These are phyloP conservation scores for Posidonia australis DNA, from an alignment of 106 monocot genomes.

Conservation along the genomic window DNA sequence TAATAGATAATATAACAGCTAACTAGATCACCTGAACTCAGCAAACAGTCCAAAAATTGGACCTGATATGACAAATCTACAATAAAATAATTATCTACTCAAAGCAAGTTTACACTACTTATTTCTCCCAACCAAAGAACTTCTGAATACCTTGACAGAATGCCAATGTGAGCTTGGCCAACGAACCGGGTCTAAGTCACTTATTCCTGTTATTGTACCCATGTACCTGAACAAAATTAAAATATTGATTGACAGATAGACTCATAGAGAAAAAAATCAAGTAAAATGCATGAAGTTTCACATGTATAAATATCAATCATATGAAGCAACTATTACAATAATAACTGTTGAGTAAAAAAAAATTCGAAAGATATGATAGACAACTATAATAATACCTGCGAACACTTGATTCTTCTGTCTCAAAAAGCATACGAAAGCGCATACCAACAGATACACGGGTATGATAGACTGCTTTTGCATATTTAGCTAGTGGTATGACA, in stretches of 20 bases:
- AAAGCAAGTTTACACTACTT: no score
- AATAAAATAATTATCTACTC: no score
- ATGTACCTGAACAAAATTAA: conserved; percentile 8
- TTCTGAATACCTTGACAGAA: conserved; percentile 18
- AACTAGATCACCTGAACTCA: background rate
- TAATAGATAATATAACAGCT: background rate
- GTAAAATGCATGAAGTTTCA: background rate
- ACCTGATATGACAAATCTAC: no score
- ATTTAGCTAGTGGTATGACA: conserved; percentile 82
- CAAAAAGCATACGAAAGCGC: conserved; percentile 93
- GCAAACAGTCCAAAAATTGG: no score
- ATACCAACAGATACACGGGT: conserved; percentile 81
- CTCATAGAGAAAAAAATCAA: background rate
- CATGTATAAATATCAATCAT: no score
- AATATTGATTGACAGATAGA: background rate
- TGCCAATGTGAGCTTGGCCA: conserved; percentile 35
- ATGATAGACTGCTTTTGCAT: conserved; percentile 69
- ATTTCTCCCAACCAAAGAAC: no score
- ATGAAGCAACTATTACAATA: background rate
- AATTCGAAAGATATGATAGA: no score
- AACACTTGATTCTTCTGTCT: conserved; percentile 90
- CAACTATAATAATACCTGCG: no score
- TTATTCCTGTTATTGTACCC: conserved; percentile 24
- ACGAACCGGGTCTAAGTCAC: conserved; percentile 31
- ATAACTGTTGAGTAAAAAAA: background rate